Percentiles rank a stretch among this genome's conserved stretches.
phyloP scores from a whole-genome alignment of 345 rosid species.

The Gossypium sturtianum region DNA sequence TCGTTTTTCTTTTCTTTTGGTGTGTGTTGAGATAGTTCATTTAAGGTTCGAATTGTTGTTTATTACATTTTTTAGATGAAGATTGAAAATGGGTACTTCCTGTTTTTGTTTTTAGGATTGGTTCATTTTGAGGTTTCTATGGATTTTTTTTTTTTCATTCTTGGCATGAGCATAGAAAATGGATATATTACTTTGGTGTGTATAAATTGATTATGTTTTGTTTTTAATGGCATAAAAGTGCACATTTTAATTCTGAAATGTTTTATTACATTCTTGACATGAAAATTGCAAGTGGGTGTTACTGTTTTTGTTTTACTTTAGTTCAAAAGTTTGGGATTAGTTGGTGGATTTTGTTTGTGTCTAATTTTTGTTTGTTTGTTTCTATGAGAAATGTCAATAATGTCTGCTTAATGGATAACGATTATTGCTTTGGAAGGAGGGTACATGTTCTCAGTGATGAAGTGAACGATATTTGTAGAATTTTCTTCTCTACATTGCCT shows the following conservation, averaged over 20 bases:
- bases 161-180: background rate
- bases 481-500: background rate
- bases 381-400: background rate
- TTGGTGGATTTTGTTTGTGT: background rate
- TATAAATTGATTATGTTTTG: background rate
- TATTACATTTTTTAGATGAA: background rate
- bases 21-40: background rate
- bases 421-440: conserved; percentile 1
- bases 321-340: background rate
- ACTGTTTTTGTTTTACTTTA: background rate
- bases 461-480: background rate
- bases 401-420: background rate
- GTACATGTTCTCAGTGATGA: background rate
- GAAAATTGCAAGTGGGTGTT: background rate
- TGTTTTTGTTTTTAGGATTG: background rate
- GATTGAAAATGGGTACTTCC: background rate
- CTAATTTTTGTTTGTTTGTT: background rate
- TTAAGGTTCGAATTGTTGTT: background rate
- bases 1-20: background rate
- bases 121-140: background rate
- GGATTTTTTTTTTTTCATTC: background rate
- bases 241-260: background rate
- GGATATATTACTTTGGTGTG: background rate
- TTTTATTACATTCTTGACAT: background rate
- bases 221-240: background rate